These are phyloP conservation scores for Saksenaea oblongispora DNA, from an alignment of 371 early-diverging fungal genomes.

Conservation along the genomic window DNA sequence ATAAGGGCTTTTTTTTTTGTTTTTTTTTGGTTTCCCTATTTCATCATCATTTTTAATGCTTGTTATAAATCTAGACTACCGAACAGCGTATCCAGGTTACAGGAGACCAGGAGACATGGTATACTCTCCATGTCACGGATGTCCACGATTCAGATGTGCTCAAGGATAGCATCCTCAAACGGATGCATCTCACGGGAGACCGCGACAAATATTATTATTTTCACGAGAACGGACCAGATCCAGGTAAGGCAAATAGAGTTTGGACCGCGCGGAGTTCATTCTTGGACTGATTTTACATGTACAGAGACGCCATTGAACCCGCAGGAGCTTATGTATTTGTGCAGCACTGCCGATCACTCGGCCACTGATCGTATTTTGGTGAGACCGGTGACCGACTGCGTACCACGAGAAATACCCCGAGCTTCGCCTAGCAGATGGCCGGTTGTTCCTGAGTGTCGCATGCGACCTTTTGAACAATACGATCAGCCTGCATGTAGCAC, in stretches of 20 bases:
- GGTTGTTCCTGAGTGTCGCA: conserved; percentile 4
- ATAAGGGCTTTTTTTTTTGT: conserved; percentile 8
- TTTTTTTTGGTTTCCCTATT: conserved; percentile 14
- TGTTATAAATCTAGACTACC: conserved; percentile 9
- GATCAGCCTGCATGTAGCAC: conserved; percentile 15
- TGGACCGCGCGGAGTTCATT: conserved; percentile 11
- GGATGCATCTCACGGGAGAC: conserved; percentile 45
- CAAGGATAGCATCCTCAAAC: conserved; percentile 49
- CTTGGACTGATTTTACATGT: conserved; percentile 3
- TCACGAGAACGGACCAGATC: conserved; percentile 52
- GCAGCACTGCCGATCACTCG: conserved; percentile 43
- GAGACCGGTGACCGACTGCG: conserved; percentile 11
- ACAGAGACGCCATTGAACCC: conserved; percentile 33
- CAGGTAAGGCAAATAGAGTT: conserved; percentile 36
- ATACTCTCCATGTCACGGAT: conserved; percentile 54
- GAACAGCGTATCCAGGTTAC: conserved; percentile 58
- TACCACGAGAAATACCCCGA: conserved; percentile 7
- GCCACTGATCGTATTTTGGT: conserved; percentile 46
- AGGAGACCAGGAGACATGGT: conserved; percentile 57
- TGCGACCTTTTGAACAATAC: not conserved
- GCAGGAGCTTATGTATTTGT: conserved; percentile 36
- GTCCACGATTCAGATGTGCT: conserved; percentile 48
- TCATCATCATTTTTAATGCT: not conserved
- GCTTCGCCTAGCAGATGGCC: conserved; percentile 7
- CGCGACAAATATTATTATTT: conserved; percentile 49